These are phyloP conservation scores for Phytophthora cactorum DNA, from an alignment of 352 stramenopile species.

Conservation along the genomic window DNA sequence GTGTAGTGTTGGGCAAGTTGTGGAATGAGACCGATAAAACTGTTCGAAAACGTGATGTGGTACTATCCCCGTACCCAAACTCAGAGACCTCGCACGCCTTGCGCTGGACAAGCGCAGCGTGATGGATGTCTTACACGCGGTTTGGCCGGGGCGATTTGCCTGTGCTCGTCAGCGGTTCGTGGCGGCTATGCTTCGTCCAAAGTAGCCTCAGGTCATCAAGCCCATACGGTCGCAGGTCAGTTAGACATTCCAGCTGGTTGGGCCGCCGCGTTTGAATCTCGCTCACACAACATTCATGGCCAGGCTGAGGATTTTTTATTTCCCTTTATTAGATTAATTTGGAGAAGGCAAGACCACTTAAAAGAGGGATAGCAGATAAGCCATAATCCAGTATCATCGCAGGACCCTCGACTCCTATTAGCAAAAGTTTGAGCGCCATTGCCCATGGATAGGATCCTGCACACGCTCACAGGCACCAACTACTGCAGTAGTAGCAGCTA, in stretches of 20 bases:
- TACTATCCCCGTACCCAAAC: slow-evolving; percentile 16
- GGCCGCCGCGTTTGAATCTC: neutral
- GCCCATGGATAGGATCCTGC: no score
- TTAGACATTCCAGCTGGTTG: slow-evolving; percentile 27
- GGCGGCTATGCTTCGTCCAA: slow-evolving; percentile 15
- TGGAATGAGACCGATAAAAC: slow-evolving; percentile 25
- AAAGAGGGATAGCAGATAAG: no score
- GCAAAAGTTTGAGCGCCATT: no score
- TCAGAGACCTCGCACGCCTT: slow-evolving; percentile 13
- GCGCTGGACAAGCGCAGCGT: slow-evolving; percentile 35
- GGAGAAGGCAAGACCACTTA: no score
- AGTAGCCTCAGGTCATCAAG: slow-evolving; percentile 35
- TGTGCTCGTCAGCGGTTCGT: slow-evolving; percentile 28
- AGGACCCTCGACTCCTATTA: no score
- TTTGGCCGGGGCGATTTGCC: slow-evolving; percentile 29
- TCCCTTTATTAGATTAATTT: no score
- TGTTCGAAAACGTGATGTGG: slow-evolving; percentile 29
- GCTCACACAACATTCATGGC: slow-evolving; percentile 29
- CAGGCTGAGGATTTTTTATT: neutral
- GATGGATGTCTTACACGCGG: slow-evolving; percentile 40
- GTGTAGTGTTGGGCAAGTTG: slow-evolving; percentile 28
- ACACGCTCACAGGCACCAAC: no score
- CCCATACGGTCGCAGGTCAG: slow-evolving; percentile 7
- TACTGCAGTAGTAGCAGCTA: no score
- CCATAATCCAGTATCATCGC: no score